Percentiles rank a stretch among this genome's conserved stretches.
phyloP scores from a whole-genome alignment of 2,329 filamentous ascomycete genomes.

The Ascochyta koolunga region DNA sequence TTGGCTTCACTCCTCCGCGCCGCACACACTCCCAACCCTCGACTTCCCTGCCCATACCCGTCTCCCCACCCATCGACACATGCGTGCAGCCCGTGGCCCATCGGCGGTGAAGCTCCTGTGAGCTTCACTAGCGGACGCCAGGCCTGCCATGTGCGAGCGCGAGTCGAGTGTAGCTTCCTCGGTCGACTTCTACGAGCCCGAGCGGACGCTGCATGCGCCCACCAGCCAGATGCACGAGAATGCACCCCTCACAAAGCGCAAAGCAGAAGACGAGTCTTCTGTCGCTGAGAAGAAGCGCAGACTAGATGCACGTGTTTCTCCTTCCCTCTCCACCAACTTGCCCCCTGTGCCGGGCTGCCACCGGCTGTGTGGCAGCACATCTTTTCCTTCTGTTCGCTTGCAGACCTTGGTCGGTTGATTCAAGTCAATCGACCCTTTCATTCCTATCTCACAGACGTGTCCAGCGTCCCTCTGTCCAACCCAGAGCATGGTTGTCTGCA shows the following conservation, averaged over 20 bases:
- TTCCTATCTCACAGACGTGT: constrained; percentile 49
- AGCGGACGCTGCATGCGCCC: constrained; percentile 25
- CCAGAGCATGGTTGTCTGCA: constrained; percentile 39
- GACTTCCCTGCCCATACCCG: background rate
- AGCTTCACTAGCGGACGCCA: constrained; percentile 32
- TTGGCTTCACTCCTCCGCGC: no score
- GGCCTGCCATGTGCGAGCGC: constrained; percentile 40
- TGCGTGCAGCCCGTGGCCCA: constrained; percentile 37
- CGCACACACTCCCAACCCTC: background rate
- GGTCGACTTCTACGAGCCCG: constrained; percentile 45
- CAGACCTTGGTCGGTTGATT: constrained; percentile 68
- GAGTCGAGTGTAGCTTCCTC: constrained; percentile 44
- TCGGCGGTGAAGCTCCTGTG: constrained; percentile 39
- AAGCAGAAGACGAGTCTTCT: constrained; percentile 34
- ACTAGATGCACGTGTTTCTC: constrained; percentile 23
- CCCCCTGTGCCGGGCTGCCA: constrained; percentile 54
- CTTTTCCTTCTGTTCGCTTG: constrained; percentile 70
- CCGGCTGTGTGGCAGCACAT: constrained; percentile 73
- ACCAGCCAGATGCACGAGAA: constrained; percentile 20
- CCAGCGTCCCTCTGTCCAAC: constrained; percentile 39
- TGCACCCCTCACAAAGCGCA: constrained; percentile 40
- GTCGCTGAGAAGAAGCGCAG: constrained; percentile 41
- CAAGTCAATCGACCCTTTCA: constrained; percentile 71
- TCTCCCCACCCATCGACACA: constrained; percentile 19
- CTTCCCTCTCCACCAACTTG: constrained; percentile 21